Percentiles rank a stretch among this genome's conserved stretches.
Evolutionary conservation across 345 rosid species (phyloP).

Genomic region (Camelina hispida): DNA sequence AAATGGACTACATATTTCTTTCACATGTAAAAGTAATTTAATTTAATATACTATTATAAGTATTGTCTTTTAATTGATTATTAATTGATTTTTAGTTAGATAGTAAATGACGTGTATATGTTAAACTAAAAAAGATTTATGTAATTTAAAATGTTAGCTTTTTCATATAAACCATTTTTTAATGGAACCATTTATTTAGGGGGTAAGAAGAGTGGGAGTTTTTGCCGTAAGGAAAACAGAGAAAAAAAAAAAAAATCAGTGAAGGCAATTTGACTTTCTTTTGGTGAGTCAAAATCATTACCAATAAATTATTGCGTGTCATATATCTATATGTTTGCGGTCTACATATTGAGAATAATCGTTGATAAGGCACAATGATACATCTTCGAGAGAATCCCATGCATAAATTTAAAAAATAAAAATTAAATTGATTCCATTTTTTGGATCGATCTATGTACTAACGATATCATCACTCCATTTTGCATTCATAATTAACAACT

Average conservation of each 20-base stretch:
- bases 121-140: too few relatives aligned
- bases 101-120: too few relatives aligned
- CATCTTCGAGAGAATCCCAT: constrained; percentile 44
- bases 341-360: not conserved
- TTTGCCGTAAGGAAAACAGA: too few relatives aligned
- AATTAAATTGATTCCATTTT: constrained; percentile 3
- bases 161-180: too few relatives aligned
- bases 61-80: too few relatives aligned
- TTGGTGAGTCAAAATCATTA: constrained; percentile 39
- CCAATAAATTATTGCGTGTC: constrained; percentile 26
- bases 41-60: too few relatives aligned
- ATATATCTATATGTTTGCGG: constrained; percentile 28
- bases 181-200: too few relatives aligned
- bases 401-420: constrained; percentile 12
- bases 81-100: too few relatives aligned
- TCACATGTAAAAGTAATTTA: too few relatives aligned
- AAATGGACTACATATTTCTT: too few relatives aligned
- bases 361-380: constrained; percentile 34
- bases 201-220: too few relatives aligned
- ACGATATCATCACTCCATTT: constrained; percentile 8
- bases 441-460: constrained; percentile 14
- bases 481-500: not conserved
- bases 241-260: not conserved
- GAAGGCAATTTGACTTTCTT: constrained; percentile 29
- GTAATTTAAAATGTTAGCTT: too few relatives aligned